phyloP scores from a whole-genome alignment of 352 stramenopile species.

The Pythium periplocum region DNA sequence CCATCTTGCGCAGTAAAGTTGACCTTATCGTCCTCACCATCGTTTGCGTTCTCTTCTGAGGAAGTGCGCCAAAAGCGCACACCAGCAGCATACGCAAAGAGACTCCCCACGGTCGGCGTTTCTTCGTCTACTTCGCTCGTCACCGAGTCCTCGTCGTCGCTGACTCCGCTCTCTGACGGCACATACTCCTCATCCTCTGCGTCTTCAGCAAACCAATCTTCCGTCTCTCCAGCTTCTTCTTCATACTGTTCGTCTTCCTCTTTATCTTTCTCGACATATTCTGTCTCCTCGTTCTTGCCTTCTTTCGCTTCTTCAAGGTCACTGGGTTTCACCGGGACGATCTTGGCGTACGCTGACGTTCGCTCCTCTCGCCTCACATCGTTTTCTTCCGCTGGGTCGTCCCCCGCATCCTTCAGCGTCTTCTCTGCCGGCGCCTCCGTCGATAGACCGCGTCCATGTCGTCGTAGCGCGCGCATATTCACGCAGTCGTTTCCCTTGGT shows the following conservation, averaged over 20 bases:
- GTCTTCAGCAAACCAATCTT: conserved; percentile 2
- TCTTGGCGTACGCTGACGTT: conserved; percentile 6
- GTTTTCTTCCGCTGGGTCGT: too few species aligned
- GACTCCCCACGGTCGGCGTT: conserved; percentile 14
- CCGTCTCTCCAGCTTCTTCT: not conserved
- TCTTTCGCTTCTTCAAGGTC: not conserved
- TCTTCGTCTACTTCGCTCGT: conserved; percentile 21
- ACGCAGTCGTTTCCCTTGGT: too few species aligned
- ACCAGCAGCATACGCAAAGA: not conserved
- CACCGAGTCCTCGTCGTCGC: conserved; percentile 14
- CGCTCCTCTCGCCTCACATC: too few species aligned
- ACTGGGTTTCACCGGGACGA: not conserved
- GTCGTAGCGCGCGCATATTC: too few species aligned
- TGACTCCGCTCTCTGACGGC: conserved; percentile 10
- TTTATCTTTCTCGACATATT: not conserved
- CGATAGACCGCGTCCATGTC: too few species aligned
- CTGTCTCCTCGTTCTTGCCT: not conserved
- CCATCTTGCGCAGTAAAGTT: conserved; percentile 27
- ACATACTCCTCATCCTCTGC: conserved; percentile 28
- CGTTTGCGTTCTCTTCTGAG: conserved; percentile 9
- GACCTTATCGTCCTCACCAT: conserved; percentile 23
- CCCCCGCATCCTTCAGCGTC: too few species aligned
- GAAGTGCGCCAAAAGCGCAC: not conserved
- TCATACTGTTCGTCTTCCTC: not conserved
- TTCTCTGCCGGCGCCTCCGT: too few species aligned